Conservation (phyloP, 1,284 basidiomycete genomes). For the Papiliotrema fonsecae region DNA sequence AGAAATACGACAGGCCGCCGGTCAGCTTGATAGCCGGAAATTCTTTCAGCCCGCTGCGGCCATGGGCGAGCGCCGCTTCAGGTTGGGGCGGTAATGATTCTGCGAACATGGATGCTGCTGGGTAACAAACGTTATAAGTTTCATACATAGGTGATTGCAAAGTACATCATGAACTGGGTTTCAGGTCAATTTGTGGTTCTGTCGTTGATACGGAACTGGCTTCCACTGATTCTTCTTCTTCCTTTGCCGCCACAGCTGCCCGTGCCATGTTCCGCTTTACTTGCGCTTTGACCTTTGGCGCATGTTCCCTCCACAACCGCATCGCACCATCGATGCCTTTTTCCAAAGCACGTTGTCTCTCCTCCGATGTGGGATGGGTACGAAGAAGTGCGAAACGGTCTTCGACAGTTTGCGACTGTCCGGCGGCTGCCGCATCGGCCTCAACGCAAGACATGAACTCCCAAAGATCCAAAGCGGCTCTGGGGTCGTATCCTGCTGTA, state of each 20-base stretch:
- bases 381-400: constrained; percentile 47
- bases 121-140: too few species aligned
- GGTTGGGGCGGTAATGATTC: too few species aligned
- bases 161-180: too few species aligned
- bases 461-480: constrained; percentile 51
- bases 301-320: constrained; percentile 37
- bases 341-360: constrained; percentile 45
- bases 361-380: constrained; percentile 52
- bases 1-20: too few species aligned
- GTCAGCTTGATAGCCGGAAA: too few species aligned
- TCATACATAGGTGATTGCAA: too few species aligned
- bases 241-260: not conserved
- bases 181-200: too few species aligned
- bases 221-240: not conserved
- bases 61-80: too few species aligned
- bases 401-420: constrained; percentile 31
- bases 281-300: not conserved
- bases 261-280: not conserved
- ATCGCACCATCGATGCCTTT: constrained; percentile 46
- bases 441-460: constrained; percentile 52
- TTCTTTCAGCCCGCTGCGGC: too few species aligned
- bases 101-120: too few species aligned
- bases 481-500: constrained; percentile 51
- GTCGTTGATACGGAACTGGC: too few species aligned
- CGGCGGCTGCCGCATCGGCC: constrained; percentile 41